Evolutionary conservation across 2,329 filamentous ascomycete species (phyloP).

Genomic region (Cordyceps cateniannulata): DNA sequence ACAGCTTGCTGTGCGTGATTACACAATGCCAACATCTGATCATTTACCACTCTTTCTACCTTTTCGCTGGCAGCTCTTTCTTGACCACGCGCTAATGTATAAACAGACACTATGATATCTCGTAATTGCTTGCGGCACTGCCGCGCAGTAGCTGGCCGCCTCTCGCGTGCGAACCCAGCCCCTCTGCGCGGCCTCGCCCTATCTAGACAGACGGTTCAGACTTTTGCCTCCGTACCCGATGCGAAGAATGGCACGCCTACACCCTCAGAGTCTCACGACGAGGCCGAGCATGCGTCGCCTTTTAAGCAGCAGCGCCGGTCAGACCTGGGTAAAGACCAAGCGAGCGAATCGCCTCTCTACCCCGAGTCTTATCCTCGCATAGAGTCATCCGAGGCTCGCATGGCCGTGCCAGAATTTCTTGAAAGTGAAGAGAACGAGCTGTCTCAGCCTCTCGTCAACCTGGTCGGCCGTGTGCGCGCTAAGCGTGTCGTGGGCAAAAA

Average conservation of each 20-base stretch:
- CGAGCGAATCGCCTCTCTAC: constrained; percentile 29
- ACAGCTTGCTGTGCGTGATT: constrained; percentile 39
- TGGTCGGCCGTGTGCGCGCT: constrained; percentile 62
- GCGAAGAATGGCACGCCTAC: constrained; percentile 12
- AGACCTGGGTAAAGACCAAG: constrained; percentile 26
- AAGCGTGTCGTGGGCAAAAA: constrained; percentile 67
- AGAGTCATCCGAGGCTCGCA: constrained; percentile 20
- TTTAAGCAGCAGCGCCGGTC: constrained; percentile 31
- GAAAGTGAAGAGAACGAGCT: constrained; percentile 21
- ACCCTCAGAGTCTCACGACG: constrained; percentile 17
- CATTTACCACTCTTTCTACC: constrained; percentile 12
- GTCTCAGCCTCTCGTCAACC: constrained; percentile 23
- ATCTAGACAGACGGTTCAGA: constrained; percentile 2
- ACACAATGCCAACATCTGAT: constrained; percentile 35
- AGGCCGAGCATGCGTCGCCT: constrained; percentile 23
- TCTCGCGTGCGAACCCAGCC: background rate
- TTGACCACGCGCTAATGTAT: constrained; percentile 15
- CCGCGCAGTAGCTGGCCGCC: constrained; percentile 18
- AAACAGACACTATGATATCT: constrained; percentile 31
- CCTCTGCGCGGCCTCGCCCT: constrained; percentile 2
- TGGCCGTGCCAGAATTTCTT: constrained; percentile 29
- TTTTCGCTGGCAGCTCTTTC: constrained; percentile 11
- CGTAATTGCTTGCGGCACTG: constrained; percentile 30
- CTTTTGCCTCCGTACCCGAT: constrained; percentile 7
- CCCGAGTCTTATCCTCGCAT: constrained; percentile 31